A percentile compares a stretch with the other conserved stretches of the same genome.
Evolutionary conservation across 345 rosid genomes (phyloP).

Genomic region (Syzygium oleosum): DNA sequence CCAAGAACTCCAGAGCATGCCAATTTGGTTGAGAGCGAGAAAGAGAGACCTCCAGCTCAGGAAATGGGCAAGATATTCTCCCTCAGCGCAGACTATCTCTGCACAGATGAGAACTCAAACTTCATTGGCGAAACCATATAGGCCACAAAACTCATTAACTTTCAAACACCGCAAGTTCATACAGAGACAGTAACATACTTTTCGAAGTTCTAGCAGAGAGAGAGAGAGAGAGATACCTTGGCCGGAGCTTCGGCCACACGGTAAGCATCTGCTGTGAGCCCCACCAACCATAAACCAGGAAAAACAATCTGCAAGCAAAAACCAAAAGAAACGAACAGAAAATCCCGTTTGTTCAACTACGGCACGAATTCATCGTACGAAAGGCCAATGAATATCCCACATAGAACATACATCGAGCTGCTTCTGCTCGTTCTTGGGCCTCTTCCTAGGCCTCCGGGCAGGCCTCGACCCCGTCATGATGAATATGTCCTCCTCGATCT

Average conservation of each 20-base stretch:
- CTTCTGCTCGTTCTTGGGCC: constrained; percentile 70
- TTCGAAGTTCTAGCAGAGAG: neutral
- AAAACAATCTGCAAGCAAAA: constrained; percentile 34
- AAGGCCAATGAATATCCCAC: neutral
- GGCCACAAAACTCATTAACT: neutral
- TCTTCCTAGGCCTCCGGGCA: constrained; percentile 64
- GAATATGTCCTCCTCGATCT: constrained; percentile 90
- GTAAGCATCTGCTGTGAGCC: constrained; percentile 64
- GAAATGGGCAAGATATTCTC: neutral
- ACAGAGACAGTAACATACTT: neutral
- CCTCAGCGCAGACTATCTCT: neutral
- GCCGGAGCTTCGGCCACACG: constrained; percentile 41
- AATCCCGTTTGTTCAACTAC: neutral
- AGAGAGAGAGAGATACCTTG: constrained; percentile 37
- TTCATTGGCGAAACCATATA: neutral
- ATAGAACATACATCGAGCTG: constrained; percentile 54
- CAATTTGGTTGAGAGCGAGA: neutral
- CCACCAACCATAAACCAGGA: constrained; percentile 89
- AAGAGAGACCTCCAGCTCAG: neutral
- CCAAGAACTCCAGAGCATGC: neutral
- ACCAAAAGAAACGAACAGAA: neutral
- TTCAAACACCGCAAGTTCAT: neutral
- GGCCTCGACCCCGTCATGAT: constrained; percentile 82
- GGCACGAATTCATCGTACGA: neutral
- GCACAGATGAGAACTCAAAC: neutral